phyloP scores from a whole-genome alignment of 768 basidiomycete species.

The Xerocomellus dryophilus region DNA sequence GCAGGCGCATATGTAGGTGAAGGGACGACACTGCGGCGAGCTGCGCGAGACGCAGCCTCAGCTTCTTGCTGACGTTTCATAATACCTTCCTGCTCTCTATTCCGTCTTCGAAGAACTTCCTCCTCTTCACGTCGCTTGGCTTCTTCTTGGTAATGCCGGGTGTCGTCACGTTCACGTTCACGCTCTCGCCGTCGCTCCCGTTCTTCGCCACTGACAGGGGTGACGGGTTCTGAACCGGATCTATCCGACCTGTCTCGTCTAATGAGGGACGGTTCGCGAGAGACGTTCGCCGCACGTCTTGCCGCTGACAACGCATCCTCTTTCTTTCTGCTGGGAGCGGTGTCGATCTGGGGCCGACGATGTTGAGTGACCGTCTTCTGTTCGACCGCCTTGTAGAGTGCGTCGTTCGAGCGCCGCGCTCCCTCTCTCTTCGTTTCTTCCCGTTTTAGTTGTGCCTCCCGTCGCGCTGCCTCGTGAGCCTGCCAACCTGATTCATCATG shows the following conservation, averaged over 20 bases:
- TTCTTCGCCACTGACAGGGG: slow-evolving; percentile 28
- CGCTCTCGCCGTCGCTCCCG: slow-evolving; percentile 26
- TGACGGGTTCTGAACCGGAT: slow-evolving; percentile 26
- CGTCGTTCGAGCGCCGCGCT: slow-evolving; percentile 32
- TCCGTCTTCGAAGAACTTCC: slow-evolving; percentile 41
- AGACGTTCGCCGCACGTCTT: slow-evolving; percentile 25
- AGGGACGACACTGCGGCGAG: slow-evolving; percentile 36
- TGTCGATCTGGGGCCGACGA: slow-evolving; percentile 29
- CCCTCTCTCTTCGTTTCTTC: slow-evolving; percentile 38
- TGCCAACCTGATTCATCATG: slow-evolving; percentile 34
- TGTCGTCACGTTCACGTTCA: slow-evolving; percentile 25
- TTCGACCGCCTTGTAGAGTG: slow-evolving; percentile 31
- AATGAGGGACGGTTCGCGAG: slow-evolving; percentile 24
- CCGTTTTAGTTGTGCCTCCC: slow-evolving; percentile 31
- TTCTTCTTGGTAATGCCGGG: slow-evolving; percentile 43
- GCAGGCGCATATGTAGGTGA: slow-evolving; percentile 29
- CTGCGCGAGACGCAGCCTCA: slow-evolving; percentile 46
- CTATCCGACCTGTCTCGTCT: slow-evolving; percentile 23
- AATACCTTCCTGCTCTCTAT: slow-evolving; percentile 57
- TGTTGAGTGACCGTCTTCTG: slow-evolving; percentile 16
- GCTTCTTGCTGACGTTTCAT: slow-evolving; percentile 57
- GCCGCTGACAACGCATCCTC: slow-evolving; percentile 29
- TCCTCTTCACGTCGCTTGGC: slow-evolving; percentile 47
- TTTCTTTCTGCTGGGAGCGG: slow-evolving; percentile 27
- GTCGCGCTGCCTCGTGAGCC: slow-evolving; percentile 32